Conservation (phyloP, 129 eudicot species). For the Rutidosis leptorrhynchoides region DNA sequence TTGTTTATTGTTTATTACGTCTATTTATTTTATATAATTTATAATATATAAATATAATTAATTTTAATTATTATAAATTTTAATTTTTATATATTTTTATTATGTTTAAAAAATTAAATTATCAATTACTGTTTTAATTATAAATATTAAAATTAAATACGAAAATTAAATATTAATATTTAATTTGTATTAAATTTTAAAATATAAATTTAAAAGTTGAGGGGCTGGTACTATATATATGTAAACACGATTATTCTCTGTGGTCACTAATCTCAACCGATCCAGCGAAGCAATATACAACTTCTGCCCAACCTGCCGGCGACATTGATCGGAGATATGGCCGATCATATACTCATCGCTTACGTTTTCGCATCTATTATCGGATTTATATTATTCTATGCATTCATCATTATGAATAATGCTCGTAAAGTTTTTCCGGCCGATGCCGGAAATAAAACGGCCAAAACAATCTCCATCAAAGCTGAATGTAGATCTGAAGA, state of each 20-base stretch:
- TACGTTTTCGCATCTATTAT: constrained; percentile 32
- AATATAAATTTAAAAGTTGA: too few species aligned
- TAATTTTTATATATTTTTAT: too few species aligned
- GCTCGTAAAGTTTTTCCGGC: constrained; percentile 9
- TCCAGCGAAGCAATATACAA: constrained; percentile 16
- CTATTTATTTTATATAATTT: too few species aligned
- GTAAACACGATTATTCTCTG: constrained; percentile 2
- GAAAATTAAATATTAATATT: too few species aligned
- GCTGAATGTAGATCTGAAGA: constrained; percentile 45
- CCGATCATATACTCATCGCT: constrained; percentile 29
- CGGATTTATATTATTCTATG: constrained; percentile 27
- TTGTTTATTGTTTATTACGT: too few species aligned
- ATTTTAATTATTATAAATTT: too few species aligned
- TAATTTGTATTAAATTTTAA: too few species aligned
- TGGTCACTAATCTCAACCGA: constrained; percentile 26
- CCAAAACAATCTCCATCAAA: constrained; percentile 23
- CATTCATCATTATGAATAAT: constrained; percentile 24
- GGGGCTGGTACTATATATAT: neutral
- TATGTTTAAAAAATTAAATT: too few species aligned
- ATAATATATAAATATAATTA: too few species aligned
- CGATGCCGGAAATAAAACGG: constrained; percentile 18
- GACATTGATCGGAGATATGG: constrained; percentile 35
- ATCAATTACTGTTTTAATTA: too few species aligned
- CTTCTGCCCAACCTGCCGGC: constrained; percentile 5
- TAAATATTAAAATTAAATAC: too few species aligned